phyloP scores from a whole-genome alignment of 768 basidiomycete genomes.

The Tylopilus sp. region DNA sequence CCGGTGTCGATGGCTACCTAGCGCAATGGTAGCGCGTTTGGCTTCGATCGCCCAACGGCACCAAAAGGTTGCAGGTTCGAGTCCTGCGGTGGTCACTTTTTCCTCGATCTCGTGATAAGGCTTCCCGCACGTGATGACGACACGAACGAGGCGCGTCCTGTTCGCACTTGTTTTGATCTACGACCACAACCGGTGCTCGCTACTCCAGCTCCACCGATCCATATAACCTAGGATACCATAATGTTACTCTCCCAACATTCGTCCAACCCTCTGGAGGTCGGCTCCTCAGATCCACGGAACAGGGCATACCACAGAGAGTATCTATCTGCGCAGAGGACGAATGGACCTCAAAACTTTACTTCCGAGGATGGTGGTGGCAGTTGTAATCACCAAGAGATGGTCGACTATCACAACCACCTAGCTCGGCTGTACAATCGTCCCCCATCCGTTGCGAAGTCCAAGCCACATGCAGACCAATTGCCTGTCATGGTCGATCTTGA shows the following conservation, averaged over 20 bases:
- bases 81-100: conserved; percentile 83
- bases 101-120: neutral
- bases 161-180: neutral
- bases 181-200: neutral
- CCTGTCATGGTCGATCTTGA: conserved; percentile 44
- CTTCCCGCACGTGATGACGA: conserved; percentile 21
- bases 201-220: neutral
- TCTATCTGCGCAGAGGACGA: conserved; percentile 33
- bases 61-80: conserved; percentile 98
- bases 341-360: conserved; percentile 31
- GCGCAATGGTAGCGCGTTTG: conserved; percentile 96
- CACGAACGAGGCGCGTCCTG: conserved; percentile 10
- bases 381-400: conserved; percentile 38
- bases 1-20: conserved; percentile 53
- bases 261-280: conserved; percentile 69
- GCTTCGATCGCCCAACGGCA: conserved; percentile 76
- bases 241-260: conserved; percentile 62
- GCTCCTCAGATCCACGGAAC: conserved; percentile 58
- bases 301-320: conserved; percentile 41
- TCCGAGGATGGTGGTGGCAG: conserved; percentile 53
- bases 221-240: conserved; percentile 2
- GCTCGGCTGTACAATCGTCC: conserved; percentile 38
- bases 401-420: conserved; percentile 51
- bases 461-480: conserved; percentile 21
- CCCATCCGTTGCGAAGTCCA: conserved; percentile 19